These are phyloP conservation scores for Scopulariopsis brevicaulis DNA, from an alignment of 2,329 filamentous ascomycete genomes.

Conservation along the genomic window DNA sequence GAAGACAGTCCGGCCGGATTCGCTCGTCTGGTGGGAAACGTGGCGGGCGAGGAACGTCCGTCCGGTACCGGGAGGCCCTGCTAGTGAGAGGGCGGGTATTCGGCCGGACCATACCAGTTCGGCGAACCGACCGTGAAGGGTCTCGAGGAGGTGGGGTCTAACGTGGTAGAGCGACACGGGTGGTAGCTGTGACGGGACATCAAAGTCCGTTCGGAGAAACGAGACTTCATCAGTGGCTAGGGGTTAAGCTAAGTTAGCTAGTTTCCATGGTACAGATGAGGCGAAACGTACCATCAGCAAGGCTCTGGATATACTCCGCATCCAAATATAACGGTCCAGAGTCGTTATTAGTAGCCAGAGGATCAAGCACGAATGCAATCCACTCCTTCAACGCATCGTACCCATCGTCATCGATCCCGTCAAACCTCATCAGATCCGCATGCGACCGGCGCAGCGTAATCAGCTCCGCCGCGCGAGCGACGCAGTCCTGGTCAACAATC, in stretches of 20 bases:
- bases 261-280: neutral
- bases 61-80: neutral
- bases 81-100: neutral
- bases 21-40: neutral
- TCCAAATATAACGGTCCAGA: neutral
- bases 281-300: neutral
- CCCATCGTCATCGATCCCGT: neutral
- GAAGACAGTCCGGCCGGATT: conserved; percentile 2
- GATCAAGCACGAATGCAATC: neutral
- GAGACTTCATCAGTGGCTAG: neutral
- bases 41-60: neutral
- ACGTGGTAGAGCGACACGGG: neutral
- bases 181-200: neutral
- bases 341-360: neutral
- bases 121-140: neutral
- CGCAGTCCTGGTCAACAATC: conserved; percentile 1
- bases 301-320: neutral
- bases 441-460: conserved; percentile 1
- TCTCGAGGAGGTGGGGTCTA: neutral
- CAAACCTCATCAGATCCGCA: conserved; percentile 2
- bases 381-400: conserved; percentile 1
- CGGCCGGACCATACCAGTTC: neutral
- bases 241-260: neutral
- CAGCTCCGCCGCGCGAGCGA: neutral
- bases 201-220: conserved; percentile 2